phyloP scores from a whole-genome alignment of 1,284 basidiomycete species.

The Rhodotorula sp. region DNA sequence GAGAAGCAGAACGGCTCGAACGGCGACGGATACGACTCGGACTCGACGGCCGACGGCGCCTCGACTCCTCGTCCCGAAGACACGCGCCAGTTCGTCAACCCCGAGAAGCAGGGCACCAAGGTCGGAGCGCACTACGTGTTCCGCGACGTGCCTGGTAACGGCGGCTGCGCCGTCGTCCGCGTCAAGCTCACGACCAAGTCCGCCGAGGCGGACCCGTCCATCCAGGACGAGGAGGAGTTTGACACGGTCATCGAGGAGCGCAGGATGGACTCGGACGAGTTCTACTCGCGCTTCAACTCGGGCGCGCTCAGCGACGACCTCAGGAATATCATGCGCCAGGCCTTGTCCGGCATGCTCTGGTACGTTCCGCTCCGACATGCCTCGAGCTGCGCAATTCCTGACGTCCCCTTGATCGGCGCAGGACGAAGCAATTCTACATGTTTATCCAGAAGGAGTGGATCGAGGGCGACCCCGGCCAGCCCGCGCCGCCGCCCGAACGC shows the following conservation, averaged over 20 bases:
- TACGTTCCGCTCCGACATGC: slow-evolving; percentile 42
- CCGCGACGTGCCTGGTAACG: slow-evolving; percentile 77
- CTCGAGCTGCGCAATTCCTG: background rate
- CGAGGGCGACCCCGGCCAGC: slow-evolving; percentile 90
- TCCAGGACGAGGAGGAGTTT: slow-evolving; percentile 86
- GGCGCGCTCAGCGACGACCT: slow-evolving; percentile 87
- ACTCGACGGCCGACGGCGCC: slow-evolving; percentile 42
- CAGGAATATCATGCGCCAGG: slow-evolving; percentile 94
- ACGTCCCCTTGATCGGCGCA: slow-evolving; percentile 21
- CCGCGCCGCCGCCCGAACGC: slow-evolving; percentile 84
- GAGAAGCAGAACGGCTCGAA: slow-evolving; percentile 25
- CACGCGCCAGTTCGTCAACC: slow-evolving; percentile 69
- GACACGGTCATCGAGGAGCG: slow-evolving; percentile 86
- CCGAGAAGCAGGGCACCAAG: slow-evolving; percentile 85
- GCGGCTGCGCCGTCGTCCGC: slow-evolving; percentile 92
- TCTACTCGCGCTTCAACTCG: slow-evolving; percentile 76
- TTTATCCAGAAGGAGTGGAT: slow-evolving; percentile 97
- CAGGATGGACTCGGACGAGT: slow-evolving; percentile 89
- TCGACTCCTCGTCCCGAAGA: slow-evolving; percentile 38
- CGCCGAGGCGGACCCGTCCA: slow-evolving; percentile 69
- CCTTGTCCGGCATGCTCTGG: slow-evolving; percentile 98
- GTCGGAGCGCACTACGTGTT: slow-evolving; percentile 89
- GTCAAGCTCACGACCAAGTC: slow-evolving; percentile 83
- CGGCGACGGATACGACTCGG: slow-evolving; percentile 43
- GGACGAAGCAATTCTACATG: slow-evolving; percentile 92